Evolutionary conservation across 2,329 filamentous ascomycete species (phyloP), one percentile per base, ranked within the genome.

Genomic region (Fusarium multiceps): DNA sequence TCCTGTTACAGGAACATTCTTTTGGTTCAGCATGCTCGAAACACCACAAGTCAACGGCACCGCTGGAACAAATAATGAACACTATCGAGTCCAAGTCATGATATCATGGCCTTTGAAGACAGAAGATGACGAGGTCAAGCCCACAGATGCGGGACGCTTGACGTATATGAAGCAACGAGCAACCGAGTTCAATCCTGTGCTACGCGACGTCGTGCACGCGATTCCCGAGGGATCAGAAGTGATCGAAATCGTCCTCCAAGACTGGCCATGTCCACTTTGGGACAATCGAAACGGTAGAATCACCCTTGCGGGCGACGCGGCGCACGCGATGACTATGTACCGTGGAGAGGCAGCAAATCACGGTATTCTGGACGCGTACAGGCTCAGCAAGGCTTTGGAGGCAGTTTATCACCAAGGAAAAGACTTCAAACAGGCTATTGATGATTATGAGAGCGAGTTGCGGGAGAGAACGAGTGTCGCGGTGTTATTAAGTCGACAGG

Each of bases 301-400:
- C 0, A 63, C 59, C 3, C 56, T 63, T 4, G 56, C 57, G 6
- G 56, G 59, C 3, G 59, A 63, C 7, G 59, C 59, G 6, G 59
- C 59, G 14, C 59, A 63, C 12, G 56, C 56, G 7, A 61, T 63
- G 56, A 62, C 46, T 3, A 63, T 63, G 59, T 63, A 63, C 20
- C 41, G 56, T 9, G 59, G 59, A 1, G 59, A 62, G 43, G 59
- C 59, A 2, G 59, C 56, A 1, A 62, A 62, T 1, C 59, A 62
- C 23, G 59, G 59, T 1, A 61, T 62, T 6, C 20, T 62, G 9
- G 59, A 62, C 6, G 56, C 56, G 2, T 62, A 62, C 21, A 20
- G 59, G 2, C 14, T 62, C 1, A 16, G 18, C 11, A 62, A 46
- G 5, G 20, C 18, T 32, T 11, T 62, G 9, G 46, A 61, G 4